Evolutionary conservation across 2,329 filamentous ascomycete genomes (phyloP).

Genomic region (Pezicula radicicola): DNA sequence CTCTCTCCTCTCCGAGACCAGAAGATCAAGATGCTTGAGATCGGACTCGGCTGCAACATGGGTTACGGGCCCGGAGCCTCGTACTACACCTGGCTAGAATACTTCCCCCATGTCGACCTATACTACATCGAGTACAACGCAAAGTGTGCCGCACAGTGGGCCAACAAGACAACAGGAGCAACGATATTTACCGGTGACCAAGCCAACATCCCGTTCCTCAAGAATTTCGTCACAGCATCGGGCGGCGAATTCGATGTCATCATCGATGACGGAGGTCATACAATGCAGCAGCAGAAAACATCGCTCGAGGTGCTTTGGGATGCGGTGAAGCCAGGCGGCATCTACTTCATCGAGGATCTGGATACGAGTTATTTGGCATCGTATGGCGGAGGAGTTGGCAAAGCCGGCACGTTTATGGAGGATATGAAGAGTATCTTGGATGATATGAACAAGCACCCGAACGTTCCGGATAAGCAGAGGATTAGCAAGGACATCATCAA

Average conservation of each 20-base stretch:
- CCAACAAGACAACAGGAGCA: slow-evolving; percentile 29
- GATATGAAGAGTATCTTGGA: slow-evolving; percentile 22
- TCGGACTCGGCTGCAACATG: slow-evolving; percentile 39
- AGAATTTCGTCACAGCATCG: slow-evolving; percentile 28
- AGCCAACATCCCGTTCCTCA: slow-evolving; percentile 33
- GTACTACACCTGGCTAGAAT: slow-evolving; percentile 39
- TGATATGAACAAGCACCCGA: no score
- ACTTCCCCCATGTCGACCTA: slow-evolving; percentile 35
- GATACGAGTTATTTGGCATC: slow-evolving; percentile 24
- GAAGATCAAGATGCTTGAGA: no score
- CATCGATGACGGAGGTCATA: slow-evolving; percentile 37
- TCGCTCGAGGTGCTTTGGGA: slow-evolving; percentile 34
- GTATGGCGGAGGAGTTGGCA: slow-evolving; percentile 19
- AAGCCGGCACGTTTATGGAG: slow-evolving; percentile 14
- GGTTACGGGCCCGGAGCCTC: slow-evolving; percentile 34
- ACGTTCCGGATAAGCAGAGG: no score
- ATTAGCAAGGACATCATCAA: no score
- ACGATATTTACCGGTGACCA: slow-evolving; percentile 39
- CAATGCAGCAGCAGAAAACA: slow-evolving; percentile 34
- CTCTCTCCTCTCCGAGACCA: no score
- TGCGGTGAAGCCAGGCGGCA: slow-evolving; percentile 31
- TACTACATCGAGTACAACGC: slow-evolving; percentile 39
- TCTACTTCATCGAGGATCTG: slow-evolving; percentile 34
- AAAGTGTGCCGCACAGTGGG: slow-evolving; percentile 33
- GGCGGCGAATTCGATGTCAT: slow-evolving; percentile 37